A percentile compares a stretch with the other conserved stretches of the same genome.
Evolutionary conservation across 2,329 filamentous ascomycete genomes (phyloP).

Genomic region (Fusarium domesticum): DNA sequence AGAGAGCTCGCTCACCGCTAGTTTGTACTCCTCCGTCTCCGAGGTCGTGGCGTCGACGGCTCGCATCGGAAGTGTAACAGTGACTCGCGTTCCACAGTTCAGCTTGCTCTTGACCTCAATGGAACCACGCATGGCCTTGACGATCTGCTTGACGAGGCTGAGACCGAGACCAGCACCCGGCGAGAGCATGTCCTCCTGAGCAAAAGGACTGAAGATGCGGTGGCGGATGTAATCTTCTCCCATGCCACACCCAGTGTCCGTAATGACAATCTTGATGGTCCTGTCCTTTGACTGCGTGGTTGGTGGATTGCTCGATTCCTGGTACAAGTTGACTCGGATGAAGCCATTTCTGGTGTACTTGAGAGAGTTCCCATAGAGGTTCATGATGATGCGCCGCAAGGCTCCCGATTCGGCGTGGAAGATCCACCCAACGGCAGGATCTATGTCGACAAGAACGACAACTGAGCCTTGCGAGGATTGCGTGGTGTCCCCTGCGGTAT

Average conservation of each 20-base stretch:
- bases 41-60: background rate
- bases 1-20: constrained; percentile 28
- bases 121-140: constrained; percentile 56
- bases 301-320: constrained; percentile 6
- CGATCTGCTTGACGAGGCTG: constrained; percentile 60
- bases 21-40: constrained; percentile 27
- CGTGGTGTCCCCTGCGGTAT: constrained; percentile 5
- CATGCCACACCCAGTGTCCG: constrained; percentile 66
- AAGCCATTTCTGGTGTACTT: constrained; percentile 52
- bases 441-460: constrained; percentile 36
- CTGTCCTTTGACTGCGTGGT: constrained; percentile 4
- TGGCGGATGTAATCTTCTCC: constrained; percentile 58
- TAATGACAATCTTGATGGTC: constrained; percentile 44
- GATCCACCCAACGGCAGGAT: constrained; percentile 46
- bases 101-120: constrained; percentile 52
- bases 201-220: constrained; percentile 60
- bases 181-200: constrained; percentile 59
- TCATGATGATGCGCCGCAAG: constrained; percentile 56
- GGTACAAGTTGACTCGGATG: constrained; percentile 31
- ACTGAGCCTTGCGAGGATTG: constrained; percentile 11
- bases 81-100: constrained; percentile 37
- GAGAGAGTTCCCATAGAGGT: constrained; percentile 59
- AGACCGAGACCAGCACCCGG: constrained; percentile 64
- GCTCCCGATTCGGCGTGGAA: constrained; percentile 55
- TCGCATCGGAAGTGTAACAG: constrained; percentile 33